Conservation (phyloP, 2,329 filamentous ascomycete species). For the Epichloe hybrida region DNA sequence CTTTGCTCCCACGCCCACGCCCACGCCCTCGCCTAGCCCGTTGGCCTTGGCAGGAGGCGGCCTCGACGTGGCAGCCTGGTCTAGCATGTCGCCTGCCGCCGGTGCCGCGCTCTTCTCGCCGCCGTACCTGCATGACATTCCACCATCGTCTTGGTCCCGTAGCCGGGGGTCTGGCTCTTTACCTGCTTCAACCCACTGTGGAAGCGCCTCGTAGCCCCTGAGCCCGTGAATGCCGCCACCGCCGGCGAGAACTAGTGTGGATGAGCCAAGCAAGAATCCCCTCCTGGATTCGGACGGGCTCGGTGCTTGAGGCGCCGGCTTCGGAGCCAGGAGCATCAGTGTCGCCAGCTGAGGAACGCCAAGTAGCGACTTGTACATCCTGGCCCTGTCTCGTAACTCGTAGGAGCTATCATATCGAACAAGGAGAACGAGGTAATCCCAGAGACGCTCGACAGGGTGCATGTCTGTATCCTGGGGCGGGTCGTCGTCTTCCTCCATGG, state of each 20-base stretch:
- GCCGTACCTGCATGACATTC: slow-evolving; percentile 18
- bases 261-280: slow-evolving; percentile 66
- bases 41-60: slow-evolving; percentile 33
- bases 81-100: slow-evolving; percentile 50
- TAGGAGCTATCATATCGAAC: slow-evolving; percentile 91
- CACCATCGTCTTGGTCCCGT: slow-evolving; percentile 41
- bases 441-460: slow-evolving; percentile 64
- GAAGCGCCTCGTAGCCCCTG: slow-evolving; percentile 64
- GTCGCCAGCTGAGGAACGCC: slow-evolving; percentile 76
- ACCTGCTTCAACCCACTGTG: slow-evolving; percentile 72
- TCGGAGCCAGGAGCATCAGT: slow-evolving; percentile 81
- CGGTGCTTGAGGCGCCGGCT: slow-evolving; percentile 80
- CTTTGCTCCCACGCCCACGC: slow-evolving; percentile 47
- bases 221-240: slow-evolving; percentile 62
- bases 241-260: slow-evolving; percentile 71
- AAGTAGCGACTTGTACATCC: slow-evolving; percentile 77
- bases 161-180: slow-evolving; percentile 66
- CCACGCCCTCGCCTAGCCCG: slow-evolving; percentile 35
- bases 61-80: slow-evolving; percentile 33
- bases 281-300: slow-evolving; percentile 78
- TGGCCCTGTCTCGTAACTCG: slow-evolving; percentile 80
- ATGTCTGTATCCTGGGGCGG: slow-evolving; percentile 18
- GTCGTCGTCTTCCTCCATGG: slow-evolving; percentile 20
- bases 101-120: slow-evolving; percentile 23
- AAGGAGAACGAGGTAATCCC: slow-evolving; percentile 72